phyloP scores from a whole-genome alignment of 2,329 filamentous ascomycete species.

The Neopestalotiopsis sp. region DNA sequence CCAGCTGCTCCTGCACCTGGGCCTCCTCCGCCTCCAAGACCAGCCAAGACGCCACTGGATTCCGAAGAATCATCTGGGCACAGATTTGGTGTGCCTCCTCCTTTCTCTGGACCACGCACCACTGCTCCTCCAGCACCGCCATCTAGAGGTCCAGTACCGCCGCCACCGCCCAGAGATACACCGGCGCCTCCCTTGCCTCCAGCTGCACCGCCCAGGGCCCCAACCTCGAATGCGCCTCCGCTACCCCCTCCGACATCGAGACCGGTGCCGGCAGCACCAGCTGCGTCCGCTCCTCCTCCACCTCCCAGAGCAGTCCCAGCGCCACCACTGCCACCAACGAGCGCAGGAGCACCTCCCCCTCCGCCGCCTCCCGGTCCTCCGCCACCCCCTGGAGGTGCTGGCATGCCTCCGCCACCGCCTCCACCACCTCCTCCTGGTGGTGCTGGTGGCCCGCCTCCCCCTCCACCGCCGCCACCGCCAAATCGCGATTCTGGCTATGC shows the following conservation, averaged over 20 bases:
- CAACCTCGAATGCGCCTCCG: constrained; percentile 51
- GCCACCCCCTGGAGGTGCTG: constrained; percentile 21
- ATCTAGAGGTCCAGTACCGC: constrained; percentile 72
- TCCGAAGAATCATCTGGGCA: constrained; percentile 55
- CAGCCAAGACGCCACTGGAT: constrained; percentile 74
- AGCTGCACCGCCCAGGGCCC: constrained; percentile 55
- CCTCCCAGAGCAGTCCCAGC: constrained; percentile 56
- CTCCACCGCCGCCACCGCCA: constrained; percentile 61
- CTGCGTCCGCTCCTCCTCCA: constrained; percentile 33
- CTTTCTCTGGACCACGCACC: constrained; percentile 70
- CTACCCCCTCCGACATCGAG: constrained; percentile 53
- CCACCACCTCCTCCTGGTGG: constrained; percentile 41
- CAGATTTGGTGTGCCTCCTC: constrained; percentile 79
- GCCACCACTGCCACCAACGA: constrained; percentile 26
- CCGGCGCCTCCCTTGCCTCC: constrained; percentile 44
- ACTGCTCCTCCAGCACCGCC: constrained; percentile 78
- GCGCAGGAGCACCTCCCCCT: constrained; percentile 25
- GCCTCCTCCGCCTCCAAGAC: constrained; percentile 71
- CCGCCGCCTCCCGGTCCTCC: constrained; percentile 27
- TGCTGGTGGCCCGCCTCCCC: constrained; percentile 39
- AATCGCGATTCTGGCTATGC: constrained; percentile 64
- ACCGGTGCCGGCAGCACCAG: constrained; percentile 50
- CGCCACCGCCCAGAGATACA: constrained; percentile 65
- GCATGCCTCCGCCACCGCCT: constrained; percentile 41
- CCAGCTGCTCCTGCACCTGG: constrained; percentile 60